A percentile compares a stretch with the other conserved stretches of the same genome.
phyloP scores from a whole-genome alignment of 768 basidiomycete genomes.

The Trametes cubensis region DNA sequence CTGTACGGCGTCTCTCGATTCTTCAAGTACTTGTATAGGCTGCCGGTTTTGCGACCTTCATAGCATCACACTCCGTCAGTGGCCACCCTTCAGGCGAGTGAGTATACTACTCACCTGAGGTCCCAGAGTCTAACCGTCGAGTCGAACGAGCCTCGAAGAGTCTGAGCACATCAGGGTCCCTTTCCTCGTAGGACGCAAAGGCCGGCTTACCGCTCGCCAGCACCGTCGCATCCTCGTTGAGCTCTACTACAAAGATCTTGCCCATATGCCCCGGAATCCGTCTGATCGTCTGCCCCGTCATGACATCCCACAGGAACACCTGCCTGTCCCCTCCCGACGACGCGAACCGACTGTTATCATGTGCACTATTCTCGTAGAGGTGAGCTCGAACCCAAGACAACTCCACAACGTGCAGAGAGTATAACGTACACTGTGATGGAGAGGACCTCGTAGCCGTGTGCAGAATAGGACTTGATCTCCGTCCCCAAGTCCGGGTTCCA shows the following conservation, averaged over 20 bases:
- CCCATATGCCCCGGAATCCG: constrained; percentile 88
- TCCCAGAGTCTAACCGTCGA: constrained; percentile 93
- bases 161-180: constrained; percentile 19
- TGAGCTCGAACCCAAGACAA: neutral
- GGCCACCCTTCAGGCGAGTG: neutral
- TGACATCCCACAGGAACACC: constrained; percentile 96
- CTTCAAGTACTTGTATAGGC: constrained; percentile 88
- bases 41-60: constrained; percentile 73
- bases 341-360: constrained; percentile 93
- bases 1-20: constrained; percentile 87
- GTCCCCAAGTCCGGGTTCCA: constrained; percentile 88
- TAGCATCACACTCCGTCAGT: neutral
- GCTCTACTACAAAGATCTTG: constrained; percentile 88
- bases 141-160: constrained; percentile 79
- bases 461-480: constrained; percentile 89
- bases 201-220: constrained; percentile 75
- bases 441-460: constrained; percentile 95
- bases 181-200: neutral
- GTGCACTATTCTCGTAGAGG: constrained; percentile 53
- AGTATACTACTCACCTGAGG: constrained; percentile 57
- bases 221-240: constrained; percentile 85
- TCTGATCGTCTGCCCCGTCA: constrained; percentile 79
- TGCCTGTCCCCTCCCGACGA: constrained; percentile 93
- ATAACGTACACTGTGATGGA: constrained; percentile 80
- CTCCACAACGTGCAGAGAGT: neutral